Conservation (phyloP, 192 early-diverging fungal species). For the Rhizophagus clarus region DNA sequence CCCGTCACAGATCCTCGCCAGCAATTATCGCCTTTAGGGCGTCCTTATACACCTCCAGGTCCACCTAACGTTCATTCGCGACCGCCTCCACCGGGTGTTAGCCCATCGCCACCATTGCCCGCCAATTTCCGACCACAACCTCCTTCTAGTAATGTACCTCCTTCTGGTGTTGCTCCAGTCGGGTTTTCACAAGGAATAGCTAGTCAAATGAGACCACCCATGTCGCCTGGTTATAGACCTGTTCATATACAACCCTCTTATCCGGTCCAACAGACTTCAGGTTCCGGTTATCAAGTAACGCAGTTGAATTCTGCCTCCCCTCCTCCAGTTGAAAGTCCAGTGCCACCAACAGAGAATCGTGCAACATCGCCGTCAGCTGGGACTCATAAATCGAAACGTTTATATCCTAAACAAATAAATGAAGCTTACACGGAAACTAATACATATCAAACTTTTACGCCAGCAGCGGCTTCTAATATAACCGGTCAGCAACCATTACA, state of each 20-base stretch:
- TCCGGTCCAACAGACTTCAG: slow-evolving; percentile 2
- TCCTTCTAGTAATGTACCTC: background rate
- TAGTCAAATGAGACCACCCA: slow-evolving; percentile 12
- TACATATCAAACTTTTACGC: slow-evolving; percentile 34
- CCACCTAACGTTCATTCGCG: background rate
- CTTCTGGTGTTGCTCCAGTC: background rate
- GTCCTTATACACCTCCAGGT: background rate
- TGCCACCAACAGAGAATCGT: slow-evolving; percentile 12
- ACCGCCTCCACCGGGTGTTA: background rate
- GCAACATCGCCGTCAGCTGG: slow-evolving; percentile 31
- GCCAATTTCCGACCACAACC: no score
- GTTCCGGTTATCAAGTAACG: background rate
- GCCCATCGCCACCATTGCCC: background rate
- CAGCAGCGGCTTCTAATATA: slow-evolving; percentile 33
- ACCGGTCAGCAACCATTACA: background rate
- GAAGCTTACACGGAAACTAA: slow-evolving; percentile 44
- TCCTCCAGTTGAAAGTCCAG: slow-evolving; percentile 21
- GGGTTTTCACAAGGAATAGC: slow-evolving; percentile 12
- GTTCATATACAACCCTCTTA: slow-evolving; percentile 22
- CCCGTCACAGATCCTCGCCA: background rate
- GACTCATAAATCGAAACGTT: slow-evolving; percentile 49
- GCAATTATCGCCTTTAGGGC: background rate
- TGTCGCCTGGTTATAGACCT: slow-evolving; percentile 21
- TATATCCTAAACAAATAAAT: slow-evolving; percentile 54
- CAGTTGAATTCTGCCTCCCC: slow-evolving; percentile 25